These are phyloP conservation scores for Oryza officinalis DNA, from an alignment of 176 grass and related monocot species.

Conservation along the genomic window DNA sequence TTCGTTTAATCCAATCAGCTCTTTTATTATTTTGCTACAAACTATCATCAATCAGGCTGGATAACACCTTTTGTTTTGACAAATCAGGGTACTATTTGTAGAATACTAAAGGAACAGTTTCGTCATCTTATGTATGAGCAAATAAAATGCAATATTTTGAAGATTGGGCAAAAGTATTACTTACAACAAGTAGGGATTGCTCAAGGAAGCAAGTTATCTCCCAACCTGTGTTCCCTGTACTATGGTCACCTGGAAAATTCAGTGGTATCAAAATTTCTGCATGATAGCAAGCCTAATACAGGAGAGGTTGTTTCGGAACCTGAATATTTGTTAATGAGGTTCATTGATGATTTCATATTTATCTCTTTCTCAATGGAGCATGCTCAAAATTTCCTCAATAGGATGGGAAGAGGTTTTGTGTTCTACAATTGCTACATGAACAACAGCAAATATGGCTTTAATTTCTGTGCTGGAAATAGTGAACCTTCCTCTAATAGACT, in stretches of 20 bases:
- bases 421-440: constrained; percentile 92
- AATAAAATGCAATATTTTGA: constrained; percentile 65
- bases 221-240: constrained; percentile 86
- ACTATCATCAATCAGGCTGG: background rate
- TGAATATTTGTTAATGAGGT: constrained; percentile 71
- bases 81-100: constrained; percentile 54
- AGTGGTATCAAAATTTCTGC: constrained; percentile 49
- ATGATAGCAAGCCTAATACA: constrained; percentile 35
- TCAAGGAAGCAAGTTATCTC: constrained; percentile 77
- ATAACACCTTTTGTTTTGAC: background rate
- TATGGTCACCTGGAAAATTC: constrained; percentile 81
- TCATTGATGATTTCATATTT: constrained; percentile 88
- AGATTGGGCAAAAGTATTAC: constrained; percentile 71
- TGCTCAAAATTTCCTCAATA: constrained; percentile 64
- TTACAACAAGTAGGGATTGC: constrained; percentile 80
- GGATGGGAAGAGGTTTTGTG: constrained; percentile 67
- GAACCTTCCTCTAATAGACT: constrained; percentile 48
- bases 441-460: constrained; percentile 69
- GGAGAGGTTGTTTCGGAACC: constrained; percentile 20
- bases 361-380: constrained; percentile 75
- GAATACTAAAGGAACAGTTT: constrained; percentile 54
- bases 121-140: constrained; percentile 52
- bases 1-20: background rate
- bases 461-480: constrained; percentile 56
- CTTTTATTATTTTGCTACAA: constrained; percentile 7